Evolutionary conservation across 352 stramenopile species (phyloP), one percentile per base, ranked within the genome.

Genomic region (Peronospora belbahrii): DNA sequence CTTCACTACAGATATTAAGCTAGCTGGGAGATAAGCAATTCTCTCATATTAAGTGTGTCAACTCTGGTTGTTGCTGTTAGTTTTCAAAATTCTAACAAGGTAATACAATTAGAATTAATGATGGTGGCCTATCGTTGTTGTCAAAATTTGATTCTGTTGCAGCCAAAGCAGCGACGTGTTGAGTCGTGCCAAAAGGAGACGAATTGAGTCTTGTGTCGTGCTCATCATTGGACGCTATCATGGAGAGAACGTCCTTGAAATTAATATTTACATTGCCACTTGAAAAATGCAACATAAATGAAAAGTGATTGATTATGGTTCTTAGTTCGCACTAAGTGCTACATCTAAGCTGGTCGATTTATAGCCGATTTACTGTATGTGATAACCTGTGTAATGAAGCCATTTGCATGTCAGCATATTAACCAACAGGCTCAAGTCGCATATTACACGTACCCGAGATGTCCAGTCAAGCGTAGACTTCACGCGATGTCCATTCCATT

Each of bases 401-500:
- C 27, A 43, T 42, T 9, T 18, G 37, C 6, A 23, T 4, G 23
- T 61, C 22, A 60, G 42, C 19, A 49, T 13, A 13, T 33, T 27
- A 30, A 38, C 20, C 9, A 38, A 23, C 20, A 42, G 3, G 23
- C 4, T 37, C 11, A 27, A 8, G 25, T 6, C 40, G 11, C 14
- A 30, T 27, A 18, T 7, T 43, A 14, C 7, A 59, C 63, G 23
- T 62, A 83, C 74, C 42, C 70, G 62, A 11, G 79, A 86, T 38
- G 78, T 74, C 80, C 78, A 90, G 19, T 78, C 49, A n/a, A 81
- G 47, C 20, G 54, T 44, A 23, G 60, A 52, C 48, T 83, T 72
- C 20, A 93, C 72, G 35, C 59, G 57, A 30, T 84, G 72, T 0
- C 74, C 81, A 50, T 89, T 90, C 67, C 63, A 88, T 18, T 74